These are phyloP conservation scores for Annulohypoxylon maeteangense DNA, from an alignment of 495 filamentous ascomycete species.

Conservation along the genomic window DNA sequence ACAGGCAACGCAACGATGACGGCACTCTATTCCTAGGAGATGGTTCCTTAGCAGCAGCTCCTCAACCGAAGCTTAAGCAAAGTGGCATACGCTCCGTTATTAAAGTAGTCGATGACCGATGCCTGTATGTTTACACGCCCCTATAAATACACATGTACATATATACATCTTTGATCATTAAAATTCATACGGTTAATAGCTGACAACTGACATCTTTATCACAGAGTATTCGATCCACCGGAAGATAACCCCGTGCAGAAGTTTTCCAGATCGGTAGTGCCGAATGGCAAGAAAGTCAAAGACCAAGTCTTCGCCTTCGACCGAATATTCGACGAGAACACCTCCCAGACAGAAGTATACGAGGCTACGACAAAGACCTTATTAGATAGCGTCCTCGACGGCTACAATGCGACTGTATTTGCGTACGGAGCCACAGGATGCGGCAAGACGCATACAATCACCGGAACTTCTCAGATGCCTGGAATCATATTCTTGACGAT, in stretches of 20 bases:
- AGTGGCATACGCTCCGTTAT: slow-evolving; percentile 91
- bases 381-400: slow-evolving; percentile 93
- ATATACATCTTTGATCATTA: neutral
- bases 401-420: slow-evolving; percentile 99
- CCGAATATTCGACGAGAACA: slow-evolving; percentile 95
- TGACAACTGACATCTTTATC: slow-evolving; percentile 10
- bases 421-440: slow-evolving; percentile 98
- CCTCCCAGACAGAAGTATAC: slow-evolving; percentile 93
- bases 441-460: slow-evolving; percentile 98
- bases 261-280: slow-evolving; percentile 84
- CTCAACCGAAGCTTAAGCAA: slow-evolving; percentile 82
- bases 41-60: slow-evolving; percentile 86
- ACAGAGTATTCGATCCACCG: slow-evolving; percentile 94
- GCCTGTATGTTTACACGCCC: slow-evolving; percentile 75
- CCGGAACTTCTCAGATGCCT: slow-evolving; percentile 91
- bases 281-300: slow-evolving; percentile 91
- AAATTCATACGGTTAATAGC: neutral
- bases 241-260: slow-evolving; percentile 96
- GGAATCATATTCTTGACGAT: slow-evolving; percentile 99
- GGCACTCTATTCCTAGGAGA: slow-evolving; percentile 92
- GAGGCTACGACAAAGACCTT: slow-evolving; percentile 89
- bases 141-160: neutral
- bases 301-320: slow-evolving; percentile 99
- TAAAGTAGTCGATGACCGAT: slow-evolving; percentile 95
- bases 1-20: slow-evolving; percentile 81